Evolutionary conservation across 495 filamentous ascomycete species (phyloP), one percentile per base, ranked within the genome.

Genomic region (Penicillium angulare): DNA sequence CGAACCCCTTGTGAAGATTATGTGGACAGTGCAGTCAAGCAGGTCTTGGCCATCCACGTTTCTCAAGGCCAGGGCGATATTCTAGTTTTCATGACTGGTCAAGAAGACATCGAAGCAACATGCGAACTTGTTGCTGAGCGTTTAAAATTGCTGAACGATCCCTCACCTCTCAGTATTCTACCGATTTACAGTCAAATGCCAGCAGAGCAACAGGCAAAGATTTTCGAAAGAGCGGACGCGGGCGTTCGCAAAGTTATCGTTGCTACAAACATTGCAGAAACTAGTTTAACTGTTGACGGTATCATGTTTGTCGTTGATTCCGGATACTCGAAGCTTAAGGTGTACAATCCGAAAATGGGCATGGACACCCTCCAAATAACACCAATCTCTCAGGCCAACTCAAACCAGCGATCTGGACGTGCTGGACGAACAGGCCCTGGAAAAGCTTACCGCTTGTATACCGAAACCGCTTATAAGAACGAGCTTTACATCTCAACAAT

Each of bases 131-230:
- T 96, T 18, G 89, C 86, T 35, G 93, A 99, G 61, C 76, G 95
- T 24, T 68, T 99, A n/a, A 87, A 89, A 52, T 71, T 92, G 49
- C 79, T 99, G 8, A 97, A 97, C 52, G 92, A 97, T 62, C 95
- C 95, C 1, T 89, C 92, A 7, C 91, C 95, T 57, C 83, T 99
- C 24, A 92, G 87, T 61, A 96, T 99, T 36, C 79, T 99, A 17
- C 95, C 95, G 0, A 97, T 99, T 29, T 99, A 99, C 82, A 95
- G 90, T 76, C 95, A 97, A 68, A 96, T 99, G 92, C 95, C 95
- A 1, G 95, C 95, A 10, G 95, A 99, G 68, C 76, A 97, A 31
- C 95, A 99, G 64, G 89, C 95, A 21, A 97, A 90, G 69, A 97
- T 99, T 50, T 99, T 99, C 62, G 92, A 99, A 55, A 83, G 83